phyloP scores from a whole-genome alignment of 1,139 yeast genomes.

The Kodamaea fungicola region DNA sequence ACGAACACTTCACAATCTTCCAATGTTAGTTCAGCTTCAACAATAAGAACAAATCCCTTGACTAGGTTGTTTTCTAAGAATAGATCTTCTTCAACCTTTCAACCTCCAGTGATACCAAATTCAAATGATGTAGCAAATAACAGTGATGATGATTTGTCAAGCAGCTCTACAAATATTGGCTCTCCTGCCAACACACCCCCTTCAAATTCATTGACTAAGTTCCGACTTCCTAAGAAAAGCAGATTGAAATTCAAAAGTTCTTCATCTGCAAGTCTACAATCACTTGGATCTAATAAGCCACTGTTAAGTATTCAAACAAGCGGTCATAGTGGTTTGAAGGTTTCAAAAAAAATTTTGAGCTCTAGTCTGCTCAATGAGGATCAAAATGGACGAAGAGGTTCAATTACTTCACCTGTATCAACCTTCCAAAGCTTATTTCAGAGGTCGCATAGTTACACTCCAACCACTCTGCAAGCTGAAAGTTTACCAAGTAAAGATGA shows the following conservation, averaged over 20 bases:
- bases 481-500: conserved; percentile 13
- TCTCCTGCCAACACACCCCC: neutral
- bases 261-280: neutral
- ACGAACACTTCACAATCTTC: conserved; percentile 33
- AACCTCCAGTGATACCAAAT: conserved; percentile 8
- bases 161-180: conserved; percentile 2
- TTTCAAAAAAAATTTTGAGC: conserved; percentile 26
- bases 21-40: conserved; percentile 18
- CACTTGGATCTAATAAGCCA: conserved; percentile 15
- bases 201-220: conserved; percentile 7
- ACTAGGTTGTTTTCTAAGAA: conserved; percentile 35
- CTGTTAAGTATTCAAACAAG: conserved; percentile 29
- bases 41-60: conserved; percentile 25
- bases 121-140: conserved; percentile 6
- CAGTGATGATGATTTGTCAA: conserved; percentile 11
- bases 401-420: conserved; percentile 34
- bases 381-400: conserved; percentile 17
- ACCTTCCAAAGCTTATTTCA: conserved; percentile 38
- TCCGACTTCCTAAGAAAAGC: conserved; percentile 14
- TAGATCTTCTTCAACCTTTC: conserved; percentile 21
- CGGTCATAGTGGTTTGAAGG: conserved; percentile 27
- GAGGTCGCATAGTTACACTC: conserved; percentile 22
- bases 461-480: conserved; percentile 8
- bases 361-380: conserved; percentile 20
- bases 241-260: conserved; percentile 9